Percentiles rank a stretch among this genome's conserved stretches.
These are phyloP conservation scores for Macroventuria anomochaeta DNA, from an alignment of 2,329 filamentous ascomycete species.

Conservation along the genomic window DNA sequence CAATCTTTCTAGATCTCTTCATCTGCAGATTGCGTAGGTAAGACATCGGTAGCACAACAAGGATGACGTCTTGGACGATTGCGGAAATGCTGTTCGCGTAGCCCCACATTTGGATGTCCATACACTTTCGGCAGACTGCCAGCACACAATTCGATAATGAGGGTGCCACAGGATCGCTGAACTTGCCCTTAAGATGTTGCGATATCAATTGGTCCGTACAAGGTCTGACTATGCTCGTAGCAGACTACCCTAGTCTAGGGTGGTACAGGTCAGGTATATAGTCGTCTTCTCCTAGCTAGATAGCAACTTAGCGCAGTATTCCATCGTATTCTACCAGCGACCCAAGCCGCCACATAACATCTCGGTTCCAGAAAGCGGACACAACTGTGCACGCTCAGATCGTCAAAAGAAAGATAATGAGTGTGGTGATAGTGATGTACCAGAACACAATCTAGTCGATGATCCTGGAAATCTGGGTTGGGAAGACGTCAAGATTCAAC, in stretches of 20 bases:
- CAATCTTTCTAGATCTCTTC: background rate
- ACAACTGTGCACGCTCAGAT: constrained; percentile 35
- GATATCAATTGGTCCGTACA: too few species aligned
- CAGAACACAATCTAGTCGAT: constrained; percentile 21
- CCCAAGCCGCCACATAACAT: too few species aligned
- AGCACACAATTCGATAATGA: background rate
- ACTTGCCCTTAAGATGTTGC: constrained; percentile 23
- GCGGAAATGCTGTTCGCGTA: constrained; percentile 23
- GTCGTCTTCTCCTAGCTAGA: too few species aligned
- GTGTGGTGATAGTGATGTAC: constrained; percentile 25
- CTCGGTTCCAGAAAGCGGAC: constrained; percentile 34
- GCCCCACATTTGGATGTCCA: constrained; percentile 23
- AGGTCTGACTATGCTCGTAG: too few species aligned
- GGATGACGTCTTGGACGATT: constrained; percentile 23
- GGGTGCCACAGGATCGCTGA: background rate
- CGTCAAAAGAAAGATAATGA: constrained; percentile 27
- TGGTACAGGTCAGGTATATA: too few species aligned
- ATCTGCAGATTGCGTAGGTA: background rate
- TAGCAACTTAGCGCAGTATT: too few species aligned
- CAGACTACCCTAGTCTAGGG: too few species aligned
- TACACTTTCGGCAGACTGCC: background rate
- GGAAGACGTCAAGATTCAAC: constrained; percentile 40
- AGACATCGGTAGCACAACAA: constrained; percentile 22
- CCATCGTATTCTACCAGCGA: too few species aligned
- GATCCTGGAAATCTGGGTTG: constrained; percentile 20